Conservation (phyloP, 1,139 yeast species). For the Sugiyamaella castrensis region DNA sequence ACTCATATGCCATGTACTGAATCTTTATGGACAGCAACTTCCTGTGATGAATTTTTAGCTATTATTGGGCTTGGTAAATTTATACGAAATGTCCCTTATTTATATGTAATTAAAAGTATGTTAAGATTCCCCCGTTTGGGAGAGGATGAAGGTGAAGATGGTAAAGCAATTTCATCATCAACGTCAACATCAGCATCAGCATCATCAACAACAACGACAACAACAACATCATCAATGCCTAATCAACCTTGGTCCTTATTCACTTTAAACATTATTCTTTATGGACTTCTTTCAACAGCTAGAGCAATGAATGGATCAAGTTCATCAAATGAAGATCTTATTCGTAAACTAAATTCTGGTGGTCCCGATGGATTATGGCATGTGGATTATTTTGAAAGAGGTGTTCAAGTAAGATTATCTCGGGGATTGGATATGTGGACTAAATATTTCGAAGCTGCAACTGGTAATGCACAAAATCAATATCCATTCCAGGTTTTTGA, state of each 20-base stretch:
- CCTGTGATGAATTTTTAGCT: slow-evolving; percentile 31
- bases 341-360: slow-evolving; percentile 15
- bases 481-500: slow-evolving; percentile 20
- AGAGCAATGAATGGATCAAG: slow-evolving; percentile 25
- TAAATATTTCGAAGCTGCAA: slow-evolving; percentile 29
- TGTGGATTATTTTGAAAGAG: slow-evolving; percentile 24
- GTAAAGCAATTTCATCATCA: slow-evolving; percentile 1
- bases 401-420: slow-evolving; percentile 31
- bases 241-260: slow-evolving; percentile 29
- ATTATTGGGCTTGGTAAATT: slow-evolving; percentile 29
- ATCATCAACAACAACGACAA: not conserved
- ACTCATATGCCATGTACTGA: slow-evolving; percentile 34
- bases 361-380: slow-evolving; percentile 18
- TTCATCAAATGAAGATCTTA: slow-evolving; percentile 17
- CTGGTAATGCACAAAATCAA: slow-evolving; percentile 23
- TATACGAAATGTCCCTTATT: slow-evolving; percentile 31
- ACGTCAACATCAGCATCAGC: not conserved
- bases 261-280: slow-evolving; percentile 28
- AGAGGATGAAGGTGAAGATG: slow-evolving; percentile 17
- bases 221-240: not conserved
- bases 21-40: slow-evolving; percentile 31
- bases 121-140: slow-evolving; percentile 35
- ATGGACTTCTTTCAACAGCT: slow-evolving; percentile 33
- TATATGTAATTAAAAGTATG: slow-evolving; percentile 34
- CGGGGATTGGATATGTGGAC: slow-evolving; percentile 36